Evolutionary conservation across 768 basidiomycete species (phyloP).

Genomic region (Imleria badia): DNA sequence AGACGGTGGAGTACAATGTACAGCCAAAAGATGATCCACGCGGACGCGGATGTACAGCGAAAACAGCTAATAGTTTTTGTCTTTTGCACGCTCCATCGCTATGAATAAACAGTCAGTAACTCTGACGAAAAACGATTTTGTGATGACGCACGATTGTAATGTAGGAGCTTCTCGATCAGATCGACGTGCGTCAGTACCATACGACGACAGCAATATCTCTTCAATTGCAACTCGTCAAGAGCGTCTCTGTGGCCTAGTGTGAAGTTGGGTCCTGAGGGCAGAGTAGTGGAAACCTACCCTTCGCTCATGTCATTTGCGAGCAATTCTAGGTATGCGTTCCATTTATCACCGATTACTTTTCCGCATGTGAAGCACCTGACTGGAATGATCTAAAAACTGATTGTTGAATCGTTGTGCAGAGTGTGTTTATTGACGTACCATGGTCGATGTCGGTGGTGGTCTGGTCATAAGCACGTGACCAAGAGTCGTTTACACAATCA

Average conservation of each 20-base stretch:
- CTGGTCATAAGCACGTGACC: slow-evolving; percentile 5
- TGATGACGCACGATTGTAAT: slow-evolving; percentile 78
- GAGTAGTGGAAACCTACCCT: slow-evolving; percentile 57
- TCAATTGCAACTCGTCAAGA: slow-evolving; percentile 83
- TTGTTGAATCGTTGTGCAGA: background rate
- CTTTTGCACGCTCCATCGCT: slow-evolving; percentile 37
- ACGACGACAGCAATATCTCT: slow-evolving; percentile 92
- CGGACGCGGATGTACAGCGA: background rate
- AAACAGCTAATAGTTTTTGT: slow-evolving; percentile 21
- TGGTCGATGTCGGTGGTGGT: slow-evolving; percentile 9
- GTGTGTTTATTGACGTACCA: slow-evolving; percentile 18
- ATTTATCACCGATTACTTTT: slow-evolving; percentile 96
- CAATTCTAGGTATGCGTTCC: slow-evolving; percentile 84
- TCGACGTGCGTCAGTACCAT: slow-evolving; percentile 99
- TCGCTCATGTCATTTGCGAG: slow-evolving; percentile 80
- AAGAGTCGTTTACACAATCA: too few species aligned
- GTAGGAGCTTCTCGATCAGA: slow-evolving; percentile 93
- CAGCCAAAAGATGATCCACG: background rate
- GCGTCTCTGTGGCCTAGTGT: slow-evolving; percentile 61
- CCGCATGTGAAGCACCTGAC: slow-evolving; percentile 96
- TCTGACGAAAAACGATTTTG: slow-evolving; percentile 27
- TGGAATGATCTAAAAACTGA: slow-evolving; percentile 75
- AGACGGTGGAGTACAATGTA: too few species aligned
- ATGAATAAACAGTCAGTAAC: background rate
- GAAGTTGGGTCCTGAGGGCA: background rate